Evolutionary conservation across 225 moss, liverwort and hornwort species (phyloP), one percentile per base, ranked within the genome.

Genomic region (Ulota crispa): DNA sequence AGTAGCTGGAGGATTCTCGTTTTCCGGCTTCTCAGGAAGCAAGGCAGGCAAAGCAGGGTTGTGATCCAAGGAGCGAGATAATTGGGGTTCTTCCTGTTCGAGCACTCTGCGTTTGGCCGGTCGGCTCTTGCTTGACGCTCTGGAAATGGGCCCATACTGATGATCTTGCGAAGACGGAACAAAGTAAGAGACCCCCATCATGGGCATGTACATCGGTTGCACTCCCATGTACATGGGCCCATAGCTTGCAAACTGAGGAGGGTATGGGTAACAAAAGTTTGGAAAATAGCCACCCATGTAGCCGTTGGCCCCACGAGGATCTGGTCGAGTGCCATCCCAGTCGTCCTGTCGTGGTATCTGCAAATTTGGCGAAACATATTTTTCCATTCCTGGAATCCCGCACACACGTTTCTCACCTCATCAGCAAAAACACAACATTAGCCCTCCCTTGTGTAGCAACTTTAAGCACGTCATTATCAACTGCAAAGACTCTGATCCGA

Each of bases 181-280:
- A 47, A 84, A 73, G 19, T 78, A 78, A 20, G 87, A 57, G 37
- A 78, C 47, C 8, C 72, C 84, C 81, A 87, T 81, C 68, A 84
- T 68, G 26, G 84, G 84, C 31, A 84, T 8, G 81, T 68, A 84
- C 69, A 84, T 54, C 10, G 87, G 87, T 11, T 72, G 81, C 81
- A 87, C 56, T 70, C 81, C 78, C 61, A 84, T 45, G 47, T 57
- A 84, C 55, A 78, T 64, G 0, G 70, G 81, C 43, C 34, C 75
- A 66, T 69, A 87, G 28, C 81, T 74, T 24, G 70, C 64, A 0
- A 68, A 83, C 34, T 74, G 81, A 64, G 77, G 87, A 28, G 80
- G 60, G 34, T 81, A 84, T 1, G 81, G 78, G 70, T 74, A 87
- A 20, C 73, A 87, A 24, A 74, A 87, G 30, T 57, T 75, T 9